Percentiles rank a stretch among this genome's conserved stretches.
phyloP scores from a whole-genome alignment of 805 yeast genomes.

The Blastobotrys parvus region DNA sequence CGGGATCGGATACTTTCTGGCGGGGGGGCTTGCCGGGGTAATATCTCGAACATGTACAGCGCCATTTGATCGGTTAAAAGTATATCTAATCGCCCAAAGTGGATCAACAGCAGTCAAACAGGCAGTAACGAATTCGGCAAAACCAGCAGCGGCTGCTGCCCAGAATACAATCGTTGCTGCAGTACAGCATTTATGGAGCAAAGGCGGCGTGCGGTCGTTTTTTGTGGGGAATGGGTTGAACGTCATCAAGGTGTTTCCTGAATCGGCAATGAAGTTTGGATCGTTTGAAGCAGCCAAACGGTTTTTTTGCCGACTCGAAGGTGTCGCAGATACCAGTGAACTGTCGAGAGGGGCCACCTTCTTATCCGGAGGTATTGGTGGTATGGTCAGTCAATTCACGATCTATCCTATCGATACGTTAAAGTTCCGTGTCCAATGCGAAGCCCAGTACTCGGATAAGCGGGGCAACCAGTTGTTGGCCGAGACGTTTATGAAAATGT shows the following conservation, averaged over 20 bases:
- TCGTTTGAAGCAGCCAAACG: slow-evolving; percentile 84
- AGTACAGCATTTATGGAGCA: slow-evolving; percentile 68
- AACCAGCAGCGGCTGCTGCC: slow-evolving; percentile 4
- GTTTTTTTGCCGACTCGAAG: slow-evolving; percentile 64
- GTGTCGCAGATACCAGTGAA: slow-evolving; percentile 58
- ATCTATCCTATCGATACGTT: slow-evolving; percentile 95
- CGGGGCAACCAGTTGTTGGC: slow-evolving; percentile 55
- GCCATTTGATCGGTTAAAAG: slow-evolving; percentile 92
- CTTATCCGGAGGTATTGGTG: slow-evolving; percentile 93
- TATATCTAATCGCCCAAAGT: slow-evolving; percentile 85
- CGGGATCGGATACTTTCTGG: slow-evolving; percentile 84
- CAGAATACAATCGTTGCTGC: slow-evolving; percentile 53
- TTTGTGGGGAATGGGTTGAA: slow-evolving; percentile 95
- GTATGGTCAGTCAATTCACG: slow-evolving; percentile 84
- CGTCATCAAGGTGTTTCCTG: slow-evolving; percentile 91
- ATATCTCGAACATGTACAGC: slow-evolving; percentile 95
- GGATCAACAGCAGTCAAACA: slow-evolving; percentile 13
- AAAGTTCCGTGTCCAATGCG: slow-evolving; percentile 90
- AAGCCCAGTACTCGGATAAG: slow-evolving; percentile 55
- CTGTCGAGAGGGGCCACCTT: slow-evolving; percentile 74
- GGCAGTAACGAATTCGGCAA: background rate
- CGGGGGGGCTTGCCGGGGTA: slow-evolving; percentile 95
- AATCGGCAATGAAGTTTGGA: slow-evolving; percentile 95
- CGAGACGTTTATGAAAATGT: slow-evolving; percentile 70
- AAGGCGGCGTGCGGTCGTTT: slow-evolving; percentile 81